Evolutionary conservation across 164 flowering plant species (phyloP).

Genomic region (Kalanchoe fedtschenkoi): DNA sequence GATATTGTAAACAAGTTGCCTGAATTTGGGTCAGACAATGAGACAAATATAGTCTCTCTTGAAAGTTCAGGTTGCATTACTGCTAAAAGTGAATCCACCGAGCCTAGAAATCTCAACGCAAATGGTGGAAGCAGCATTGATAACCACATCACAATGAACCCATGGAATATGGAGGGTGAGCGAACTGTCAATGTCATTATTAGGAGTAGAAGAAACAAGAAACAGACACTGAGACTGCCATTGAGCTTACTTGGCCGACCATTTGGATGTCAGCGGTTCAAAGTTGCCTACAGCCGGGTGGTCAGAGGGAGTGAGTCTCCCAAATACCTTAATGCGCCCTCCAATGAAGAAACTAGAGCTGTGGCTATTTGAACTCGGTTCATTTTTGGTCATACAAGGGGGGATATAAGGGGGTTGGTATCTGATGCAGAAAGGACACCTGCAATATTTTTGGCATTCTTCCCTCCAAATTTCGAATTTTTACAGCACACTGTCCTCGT

Average conservation of each 20-base stretch:
- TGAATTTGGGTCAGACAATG: constrained; percentile 23
- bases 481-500: background rate
- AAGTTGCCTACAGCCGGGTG: constrained; percentile 70
- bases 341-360: constrained; percentile 29
- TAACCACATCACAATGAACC: constrained; percentile 18
- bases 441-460: constrained; percentile 3
- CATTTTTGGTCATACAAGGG: constrained; percentile 6
- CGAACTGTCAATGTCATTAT: constrained; percentile 72
- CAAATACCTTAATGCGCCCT: constrained; percentile 26
- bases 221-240: constrained; percentile 90
- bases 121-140: constrained; percentile 22
- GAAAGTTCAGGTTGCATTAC: constrained; percentile 17
- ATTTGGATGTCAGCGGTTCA: constrained; percentile 77
- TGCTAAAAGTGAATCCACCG: constrained; percentile 15
- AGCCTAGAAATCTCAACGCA: constrained; percentile 16
- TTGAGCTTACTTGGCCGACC: constrained; percentile 81
- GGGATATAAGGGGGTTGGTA: constrained; percentile 3
- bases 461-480: constrained; percentile 1
- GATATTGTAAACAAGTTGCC: constrained; percentile 19
- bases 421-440: background rate
- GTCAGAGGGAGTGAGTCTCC: constrained; percentile 68
- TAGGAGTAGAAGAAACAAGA: constrained; percentile 79
- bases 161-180: constrained; percentile 40
- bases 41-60: constrained; percentile 20
- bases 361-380: constrained; percentile 16